Evolutionary conservation across 2,329 filamentous ascomycete genomes (phyloP).

Genomic region (Shiraia sp.): DNA sequence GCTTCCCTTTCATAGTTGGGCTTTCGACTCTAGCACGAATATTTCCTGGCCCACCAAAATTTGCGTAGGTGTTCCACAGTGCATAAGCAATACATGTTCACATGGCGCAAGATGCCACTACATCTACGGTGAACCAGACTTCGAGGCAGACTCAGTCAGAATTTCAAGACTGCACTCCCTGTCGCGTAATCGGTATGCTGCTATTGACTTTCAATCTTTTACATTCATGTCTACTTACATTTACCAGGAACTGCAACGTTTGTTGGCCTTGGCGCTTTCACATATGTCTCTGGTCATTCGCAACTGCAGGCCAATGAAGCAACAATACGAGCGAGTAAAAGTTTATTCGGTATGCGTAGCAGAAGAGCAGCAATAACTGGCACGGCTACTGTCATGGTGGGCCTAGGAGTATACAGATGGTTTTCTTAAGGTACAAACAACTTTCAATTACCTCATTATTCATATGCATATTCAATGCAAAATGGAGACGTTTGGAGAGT

Average conservation of each 20-base stretch:
- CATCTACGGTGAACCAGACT: conserved; percentile 35
- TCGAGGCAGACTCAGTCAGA: conserved; percentile 37
- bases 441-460: background rate
- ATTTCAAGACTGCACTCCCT: conserved; percentile 69
- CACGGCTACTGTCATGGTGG: conserved; percentile 47
- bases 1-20: background rate
- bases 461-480: too few species aligned
- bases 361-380: conserved; percentile 47
- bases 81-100: too few species aligned
- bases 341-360: conserved; percentile 47
- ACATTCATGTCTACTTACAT: too few species aligned
- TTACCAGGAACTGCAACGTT: conserved; percentile 49
- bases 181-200: conserved; percentile 67
- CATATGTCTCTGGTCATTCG: conserved; percentile 50
- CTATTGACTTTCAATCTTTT: background rate
- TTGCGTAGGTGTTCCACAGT: background rate
- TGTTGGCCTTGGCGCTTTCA: conserved; percentile 52
- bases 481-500: too few species aligned
- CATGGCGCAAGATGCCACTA: conserved; percentile 18
- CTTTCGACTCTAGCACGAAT: background rate
- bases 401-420: conserved; percentile 50
- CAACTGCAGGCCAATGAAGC: conserved; percentile 48
- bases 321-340: conserved; percentile 47
- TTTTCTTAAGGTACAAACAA: conserved; percentile 28
- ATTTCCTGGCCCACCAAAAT: background rate